Evolutionary conservation across 805 yeast species (phyloP), one percentile per base, ranked within the genome.

Genomic region (Naumovozyma castellii): DNA sequence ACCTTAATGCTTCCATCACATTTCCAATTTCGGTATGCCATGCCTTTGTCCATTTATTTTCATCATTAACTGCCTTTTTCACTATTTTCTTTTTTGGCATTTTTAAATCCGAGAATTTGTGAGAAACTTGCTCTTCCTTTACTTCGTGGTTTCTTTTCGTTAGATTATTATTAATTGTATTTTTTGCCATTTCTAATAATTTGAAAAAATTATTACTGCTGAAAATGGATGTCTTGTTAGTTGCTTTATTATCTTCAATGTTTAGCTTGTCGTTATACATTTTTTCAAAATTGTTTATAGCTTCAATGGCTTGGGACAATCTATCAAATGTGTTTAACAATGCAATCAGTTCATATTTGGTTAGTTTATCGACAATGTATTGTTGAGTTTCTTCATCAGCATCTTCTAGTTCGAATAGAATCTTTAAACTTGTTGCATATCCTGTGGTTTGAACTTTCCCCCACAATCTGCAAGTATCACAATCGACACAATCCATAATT

Each of bases 381-480:
- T 70, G 70, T 34, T 53, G 58, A 30, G 65, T 66, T n/a, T 56
- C 58, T 37, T 68, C 68, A 37, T 66, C 66, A 27, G 56, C 51
- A 18, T 75, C 72, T 43, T 70, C 71, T 39, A 80, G 63, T 59
- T 90, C 97, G 59, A 92, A 86, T 43, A 92, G 67, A 18, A 90
- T 74, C 60, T 92, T 92, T 54, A 92, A 72, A 1, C 96, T 94
- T 6, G 99, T 92, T 15, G 97, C 99, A 61, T 92, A 92, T 16
- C 99, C 99, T 13, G 92, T 85, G 2, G 95, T 86, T 66, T 92
- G 98, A 22, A 92, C 75, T 62, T 92, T 92, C 8, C 98, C 98
- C 99, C 99, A 92, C 63, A 92, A 69, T 54, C 97, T 75, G 62
- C 99, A 92, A 57, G 97, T 73, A 59, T 92, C 98, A 67, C 99